phyloP scores from a whole-genome alignment of 1,284 basidiomycete species.

The Tilletia indica region DNA sequence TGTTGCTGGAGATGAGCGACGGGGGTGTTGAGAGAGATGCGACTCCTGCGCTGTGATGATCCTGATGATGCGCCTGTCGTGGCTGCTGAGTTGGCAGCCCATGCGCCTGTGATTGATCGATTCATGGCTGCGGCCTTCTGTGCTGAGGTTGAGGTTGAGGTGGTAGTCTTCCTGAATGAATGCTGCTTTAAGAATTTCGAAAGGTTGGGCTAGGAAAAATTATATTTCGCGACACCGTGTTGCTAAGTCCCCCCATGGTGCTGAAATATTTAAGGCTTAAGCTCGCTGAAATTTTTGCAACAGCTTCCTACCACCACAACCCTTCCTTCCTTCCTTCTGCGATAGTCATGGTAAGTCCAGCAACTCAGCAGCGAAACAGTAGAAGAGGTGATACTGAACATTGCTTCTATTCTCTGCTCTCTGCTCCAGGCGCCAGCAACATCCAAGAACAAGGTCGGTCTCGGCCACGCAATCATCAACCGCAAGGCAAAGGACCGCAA shows the following conservation, averaged over 20 bases:
- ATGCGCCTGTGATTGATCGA: conserved; percentile 46
- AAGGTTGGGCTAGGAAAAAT: no score
- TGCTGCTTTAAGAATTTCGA: no score
- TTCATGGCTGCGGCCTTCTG: conserved; percentile 33
- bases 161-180: no score
- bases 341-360: no score
- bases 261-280: no score
- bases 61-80: conserved; percentile 33
- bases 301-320: no score
- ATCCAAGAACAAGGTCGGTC: conserved; percentile 53
- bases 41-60: conserved; percentile 27
- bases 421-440: conserved; percentile 41
- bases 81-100: conserved; percentile 43
- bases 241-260: neutral
- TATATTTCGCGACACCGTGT: conserved; percentile 4
- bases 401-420: no score
- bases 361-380: no score
- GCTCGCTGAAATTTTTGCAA: no score
- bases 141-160: neutral
- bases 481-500: conserved; percentile 48
- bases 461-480: conserved; percentile 52
- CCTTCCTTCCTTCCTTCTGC: no score
- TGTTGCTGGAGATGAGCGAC: conserved; percentile 10
- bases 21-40: neutral
- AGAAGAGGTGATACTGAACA: no score